Conservation (phyloP, 2,329 filamentous ascomycete genomes). For the Microdochium trichocladiopsis region DNA sequence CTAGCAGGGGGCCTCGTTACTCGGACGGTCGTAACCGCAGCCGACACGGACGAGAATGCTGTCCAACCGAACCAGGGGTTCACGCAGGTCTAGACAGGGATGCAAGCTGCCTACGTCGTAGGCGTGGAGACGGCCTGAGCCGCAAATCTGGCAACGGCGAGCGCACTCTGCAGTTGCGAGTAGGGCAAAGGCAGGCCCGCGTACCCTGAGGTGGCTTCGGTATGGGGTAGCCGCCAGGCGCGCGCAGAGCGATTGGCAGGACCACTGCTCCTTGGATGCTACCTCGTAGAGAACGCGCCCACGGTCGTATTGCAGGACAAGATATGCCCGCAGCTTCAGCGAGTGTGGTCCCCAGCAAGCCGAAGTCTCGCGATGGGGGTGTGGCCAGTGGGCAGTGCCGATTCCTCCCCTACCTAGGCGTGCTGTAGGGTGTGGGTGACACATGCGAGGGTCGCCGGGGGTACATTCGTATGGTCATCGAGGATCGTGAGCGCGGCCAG, state of each 20-base stretch:
- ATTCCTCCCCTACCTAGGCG: background rate
- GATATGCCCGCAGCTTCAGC: background rate
- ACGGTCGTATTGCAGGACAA: background rate
- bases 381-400: background rate
- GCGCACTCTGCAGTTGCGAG: background rate
- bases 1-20: background rate
- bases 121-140: background rate
- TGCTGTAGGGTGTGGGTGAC: background rate
- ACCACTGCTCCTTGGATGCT: background rate
- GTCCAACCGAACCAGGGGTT: background rate
- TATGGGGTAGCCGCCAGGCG: background rate
- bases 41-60: background rate
- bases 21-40: background rate
- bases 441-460: background rate
- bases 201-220: background rate
- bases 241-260: background rate
- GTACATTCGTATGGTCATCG: background rate
- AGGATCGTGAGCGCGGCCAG: background rate
- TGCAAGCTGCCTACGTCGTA: background rate
- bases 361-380: background rate
- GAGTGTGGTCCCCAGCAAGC: background rate
- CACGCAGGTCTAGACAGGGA: background rate
- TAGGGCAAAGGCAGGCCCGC: background rate
- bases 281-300: background rate
- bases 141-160: background rate